phyloP scores from a whole-genome alignment of 192 early-diverging fungal species.

The Umbelopsis isabellina region DNA sequence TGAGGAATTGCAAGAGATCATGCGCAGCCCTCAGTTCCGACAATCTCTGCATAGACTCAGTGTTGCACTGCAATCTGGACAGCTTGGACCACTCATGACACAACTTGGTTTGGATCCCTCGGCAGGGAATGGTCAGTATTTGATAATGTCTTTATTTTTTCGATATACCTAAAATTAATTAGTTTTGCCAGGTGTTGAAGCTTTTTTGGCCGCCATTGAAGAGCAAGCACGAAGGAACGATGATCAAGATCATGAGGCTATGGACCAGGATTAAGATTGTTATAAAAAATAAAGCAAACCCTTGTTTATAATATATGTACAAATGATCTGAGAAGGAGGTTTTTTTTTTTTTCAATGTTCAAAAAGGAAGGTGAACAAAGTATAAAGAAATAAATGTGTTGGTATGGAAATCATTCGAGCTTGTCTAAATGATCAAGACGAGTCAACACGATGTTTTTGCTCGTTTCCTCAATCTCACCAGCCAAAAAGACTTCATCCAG shows the following conservation, averaged over 20 bases:
- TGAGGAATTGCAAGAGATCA: slow-evolving; percentile 50
- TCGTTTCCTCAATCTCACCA: slow-evolving; percentile 98
- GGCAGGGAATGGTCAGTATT: slow-evolving; percentile 35
- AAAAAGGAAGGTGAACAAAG: not conserved
- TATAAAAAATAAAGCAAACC: not conserved
- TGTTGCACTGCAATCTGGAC: slow-evolving; percentile 52
- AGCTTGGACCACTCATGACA: slow-evolving; percentile 53
- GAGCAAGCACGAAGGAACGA: slow-evolving; percentile 20
- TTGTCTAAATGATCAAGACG: slow-evolving; percentile 79
- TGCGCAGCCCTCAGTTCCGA: slow-evolving; percentile 53
- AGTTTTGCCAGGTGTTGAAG: not conserved
- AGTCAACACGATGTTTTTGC: slow-evolving; percentile 73
- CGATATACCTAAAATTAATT: not conserved
- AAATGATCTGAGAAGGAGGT: not conserved
- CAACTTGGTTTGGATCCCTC: slow-evolving; percentile 55
- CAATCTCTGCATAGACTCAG: slow-evolving; percentile 55
- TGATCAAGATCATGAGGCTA: not conserved
- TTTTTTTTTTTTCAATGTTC: slow-evolving; percentile 13
- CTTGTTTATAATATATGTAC: slow-evolving; percentile 23
- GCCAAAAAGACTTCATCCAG: slow-evolving; percentile 98
- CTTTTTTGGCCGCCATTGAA: slow-evolving; percentile 17
- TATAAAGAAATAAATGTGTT: not conserved
- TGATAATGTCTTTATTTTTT: not conserved
- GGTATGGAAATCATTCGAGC: slow-evolving; percentile 51
- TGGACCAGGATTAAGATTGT: slow-evolving; percentile 13